Evolutionary conservation across 1,139 yeast species (phyloP), one percentile per base, ranked within the genome.

Genomic region (Spencermartinsiella ligniputridi): DNA sequence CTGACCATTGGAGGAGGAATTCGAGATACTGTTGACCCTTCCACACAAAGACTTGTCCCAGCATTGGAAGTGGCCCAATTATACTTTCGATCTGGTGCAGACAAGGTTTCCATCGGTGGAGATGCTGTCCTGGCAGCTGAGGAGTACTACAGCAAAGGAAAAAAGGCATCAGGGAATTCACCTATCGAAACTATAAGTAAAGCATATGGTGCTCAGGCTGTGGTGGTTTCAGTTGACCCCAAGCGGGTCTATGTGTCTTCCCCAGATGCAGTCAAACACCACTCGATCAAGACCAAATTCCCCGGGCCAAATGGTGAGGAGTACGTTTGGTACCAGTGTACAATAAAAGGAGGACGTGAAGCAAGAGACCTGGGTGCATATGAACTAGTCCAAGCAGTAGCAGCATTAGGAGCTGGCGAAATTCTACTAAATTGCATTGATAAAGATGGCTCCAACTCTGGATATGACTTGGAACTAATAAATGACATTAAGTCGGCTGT

Each of bases 1-100:
- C 72, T 92, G 52, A 92, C 98, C 0, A 96, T 92, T 37, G 98
- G 98, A 36, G 98, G 98, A 44, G 98, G 98, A 41, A 92, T 92
- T 52, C 83, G 87, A 54, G 97, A 92, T 62, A 78, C 87, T 57
- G 72, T 76, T 24, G 97, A 92, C 56, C 95, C 95, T 0, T 85
- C 76, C 51, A 55, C 67, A 3, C 90, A 92, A 19, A 78, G 81
- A 17, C 55, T 67, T 3, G 80, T 87, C 13, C 82, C 96, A 8
- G 97, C 98, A 0, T 76, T 84, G 29, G 83, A 89, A 46, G 96
- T 92, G 13, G 98, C 98, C 0, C 79, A 87, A 39, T 71, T 88
- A 54, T 92, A 92, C 63, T 92, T 92, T 72, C 75, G 89, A 49
- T 86, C 97, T 0, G 98, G 98, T 46, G 98, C 98, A 11, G 98